Base-by-base conservation (phyloP, 164 flowering plant species). In the Sextonia rubra region DNA sequence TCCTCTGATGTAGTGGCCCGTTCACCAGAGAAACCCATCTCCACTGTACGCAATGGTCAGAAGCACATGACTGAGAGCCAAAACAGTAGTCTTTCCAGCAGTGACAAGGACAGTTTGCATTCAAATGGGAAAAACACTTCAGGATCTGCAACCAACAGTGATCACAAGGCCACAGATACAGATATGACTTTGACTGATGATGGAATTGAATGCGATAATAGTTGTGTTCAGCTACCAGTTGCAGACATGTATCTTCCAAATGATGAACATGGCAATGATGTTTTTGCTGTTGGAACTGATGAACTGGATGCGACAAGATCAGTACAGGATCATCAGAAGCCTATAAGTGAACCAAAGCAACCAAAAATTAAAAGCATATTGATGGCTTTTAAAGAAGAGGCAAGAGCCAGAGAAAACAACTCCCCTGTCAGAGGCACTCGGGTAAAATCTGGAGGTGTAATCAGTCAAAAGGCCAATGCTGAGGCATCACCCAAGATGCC, bases 351-450 rank as follows among this genome's bases (percentile, higher is more conserved):
- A 77, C 25, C 75, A 11, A 90, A 86, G 80, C 92, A 88, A 75
- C 94, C 92, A 24, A 93, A 85, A 80, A 85, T 87, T 25, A 90
- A 83, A 78, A 86, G 80, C 80, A 88, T 90, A 64, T 79, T 88
- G 83, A 82, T 88, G 87, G 86, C 90, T 81, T 77, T 91, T 56
- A 96, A 90, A 85, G 98, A 89, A 82, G 84, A 79, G 69, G 98
- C 92, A 3, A 93, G 83, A 83, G 80, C 48, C 66, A 86, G 97
- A 82, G 99, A 91, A 78, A 83, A 76, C 74, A 82, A 86, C 81
- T 95, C 99, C 12, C 98, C 99, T 18, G 73, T 96, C 83, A 86
- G 97, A 89, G 82, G 87, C 58, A 86, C 74, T 77, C 88, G 89
- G 24, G 14, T 75, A 69, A 92, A 86, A 83, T 78, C 69, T 56